Evolutionary conservation across 805 yeast species (phyloP).

Genomic region (Kodamaea hsintzibuensis): DNA sequence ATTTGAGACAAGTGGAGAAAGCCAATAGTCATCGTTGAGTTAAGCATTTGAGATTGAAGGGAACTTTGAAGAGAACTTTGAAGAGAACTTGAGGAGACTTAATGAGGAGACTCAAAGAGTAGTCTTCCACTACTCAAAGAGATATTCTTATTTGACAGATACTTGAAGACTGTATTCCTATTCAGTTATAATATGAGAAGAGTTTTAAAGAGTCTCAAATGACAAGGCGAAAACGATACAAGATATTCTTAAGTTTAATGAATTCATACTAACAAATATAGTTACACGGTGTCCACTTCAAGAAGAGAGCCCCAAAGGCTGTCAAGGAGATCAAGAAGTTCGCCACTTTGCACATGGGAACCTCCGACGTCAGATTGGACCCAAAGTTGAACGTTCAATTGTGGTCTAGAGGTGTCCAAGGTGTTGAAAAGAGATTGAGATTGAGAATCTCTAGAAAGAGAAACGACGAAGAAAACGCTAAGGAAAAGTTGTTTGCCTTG

Average conservation of each 20-base stretch:
- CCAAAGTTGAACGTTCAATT: constrained; percentile 97
- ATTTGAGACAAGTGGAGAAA: too few species aligned
- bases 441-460: constrained; percentile 99
- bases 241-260: not conserved
- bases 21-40: not conserved
- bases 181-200: too few species aligned
- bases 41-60: not conserved
- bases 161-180: not conserved
- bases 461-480: constrained; percentile 99
- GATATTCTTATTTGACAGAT: too few species aligned
- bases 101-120: too few species aligned
- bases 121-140: too few species aligned
- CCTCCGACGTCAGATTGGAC: constrained; percentile 98
- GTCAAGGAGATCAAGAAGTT: constrained; percentile 99
- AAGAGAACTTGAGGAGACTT: not conserved
- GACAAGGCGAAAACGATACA: too few species aligned
- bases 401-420: constrained; percentile 99
- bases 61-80: not conserved
- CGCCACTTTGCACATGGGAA: constrained; percentile 98
- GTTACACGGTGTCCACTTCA: constrained; percentile 98
- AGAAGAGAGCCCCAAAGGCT: constrained; percentile 99
- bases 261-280: constrained; percentile 49
- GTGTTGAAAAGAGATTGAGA: constrained; percentile 98
- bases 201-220: not conserved
- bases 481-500: constrained; percentile 94